A percentile compares a stretch with the other conserved stretches of the same genome.
These are phyloP conservation scores for Lachancea kluyveri DNA, from an alignment of 805 yeast species.

Conservation along the genomic window DNA sequence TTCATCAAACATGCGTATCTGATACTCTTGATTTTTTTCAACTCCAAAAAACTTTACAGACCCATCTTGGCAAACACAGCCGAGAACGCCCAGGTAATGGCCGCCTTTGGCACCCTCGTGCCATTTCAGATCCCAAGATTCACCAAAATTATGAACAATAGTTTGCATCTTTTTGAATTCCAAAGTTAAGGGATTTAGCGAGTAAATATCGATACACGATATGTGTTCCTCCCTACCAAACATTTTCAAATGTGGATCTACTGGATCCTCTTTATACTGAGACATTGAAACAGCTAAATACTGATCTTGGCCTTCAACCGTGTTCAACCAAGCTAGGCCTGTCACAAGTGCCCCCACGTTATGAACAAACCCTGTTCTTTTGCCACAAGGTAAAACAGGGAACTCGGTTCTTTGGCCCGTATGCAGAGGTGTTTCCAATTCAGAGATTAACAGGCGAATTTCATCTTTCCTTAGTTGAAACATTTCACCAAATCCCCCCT, in stretches of 20 bases:
- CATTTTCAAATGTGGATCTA: slow-evolving; percentile 23
- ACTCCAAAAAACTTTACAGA: slow-evolving; percentile 42
- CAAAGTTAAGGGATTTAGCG: slow-evolving; percentile 27
- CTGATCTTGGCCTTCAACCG: slow-evolving; percentile 27
- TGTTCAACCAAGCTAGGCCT: slow-evolving; percentile 46
- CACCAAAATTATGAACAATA: slow-evolving; percentile 39
- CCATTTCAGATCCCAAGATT: slow-evolving; percentile 32
- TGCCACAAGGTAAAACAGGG: slow-evolving; percentile 23
- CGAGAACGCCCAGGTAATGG: slow-evolving; percentile 37
- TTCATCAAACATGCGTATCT: slow-evolving; percentile 14
- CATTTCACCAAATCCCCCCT: slow-evolving; percentile 16
- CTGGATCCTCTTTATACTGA: slow-evolving; percentile 28
- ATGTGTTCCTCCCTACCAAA: slow-evolving; percentile 25
- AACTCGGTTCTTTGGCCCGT: slow-evolving; percentile 21
- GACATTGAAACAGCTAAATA: slow-evolving; percentile 48
- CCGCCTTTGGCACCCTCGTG: slow-evolving; percentile 22
- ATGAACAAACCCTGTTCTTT: slow-evolving; percentile 35
- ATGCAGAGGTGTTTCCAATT: slow-evolving; percentile 14
- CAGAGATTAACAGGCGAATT: slow-evolving; percentile 17
- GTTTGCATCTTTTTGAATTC: slow-evolving; percentile 29
- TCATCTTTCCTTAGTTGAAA: slow-evolving; percentile 22
- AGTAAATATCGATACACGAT: slow-evolving; percentile 43
- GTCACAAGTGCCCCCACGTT: slow-evolving; percentile 50
- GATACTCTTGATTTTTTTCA: slow-evolving; percentile 4
- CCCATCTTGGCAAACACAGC: slow-evolving; percentile 55